Evolutionary conservation across 2,329 filamentous ascomycete genomes (phyloP), one percentile per base, ranked within the genome.

Genomic region (Scolecobasidium constrictum): DNA sequence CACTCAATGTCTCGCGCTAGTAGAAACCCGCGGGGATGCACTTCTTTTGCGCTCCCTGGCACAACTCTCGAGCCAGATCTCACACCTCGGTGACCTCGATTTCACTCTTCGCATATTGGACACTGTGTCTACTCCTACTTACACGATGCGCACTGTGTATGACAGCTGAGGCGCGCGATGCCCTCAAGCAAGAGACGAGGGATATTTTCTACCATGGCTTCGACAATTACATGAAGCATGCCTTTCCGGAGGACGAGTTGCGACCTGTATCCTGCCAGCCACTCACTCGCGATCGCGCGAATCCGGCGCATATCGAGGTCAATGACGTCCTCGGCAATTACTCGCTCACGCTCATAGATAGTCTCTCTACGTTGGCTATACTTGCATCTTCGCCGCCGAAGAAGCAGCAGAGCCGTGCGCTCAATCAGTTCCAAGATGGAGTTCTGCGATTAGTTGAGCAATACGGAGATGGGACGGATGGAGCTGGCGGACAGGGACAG

Each of bases 311-410:
- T 55, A 77, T 92, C 52, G 88, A 86, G 53, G 71, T 95, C 48
- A 96, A 96, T 65, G 92, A 98, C 61, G 88, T 93, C 12, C 73
- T 98, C 35, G 92, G 92, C 4, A 96, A 98, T 65, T 98, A 96
- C 65, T 95, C 88, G 43, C 69, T 98, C 48, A 96, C 92, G 1
- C 71, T 96, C 38, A 88, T 98, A 56, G 92, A 98, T 64, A 95
- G 86, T 56, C 70, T 98, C 16, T 95, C 88, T 12, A 94, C 90
- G 0, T 76, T 98, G 45, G 92, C 88, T 5, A 93, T 98, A 48
- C 69, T 98, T 33, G 87, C 90, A 5, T 93, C 85, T 7, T 77
- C 80, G 0, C 78, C 80, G 1, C 65, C 75, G 1, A 53, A 56
- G 4, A 69, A 31, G 17, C 19, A 28, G 7, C 21, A 23, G 16